Base-by-base conservation (phyloP, 345 rosid species). In the Salix brachista region DNA sequence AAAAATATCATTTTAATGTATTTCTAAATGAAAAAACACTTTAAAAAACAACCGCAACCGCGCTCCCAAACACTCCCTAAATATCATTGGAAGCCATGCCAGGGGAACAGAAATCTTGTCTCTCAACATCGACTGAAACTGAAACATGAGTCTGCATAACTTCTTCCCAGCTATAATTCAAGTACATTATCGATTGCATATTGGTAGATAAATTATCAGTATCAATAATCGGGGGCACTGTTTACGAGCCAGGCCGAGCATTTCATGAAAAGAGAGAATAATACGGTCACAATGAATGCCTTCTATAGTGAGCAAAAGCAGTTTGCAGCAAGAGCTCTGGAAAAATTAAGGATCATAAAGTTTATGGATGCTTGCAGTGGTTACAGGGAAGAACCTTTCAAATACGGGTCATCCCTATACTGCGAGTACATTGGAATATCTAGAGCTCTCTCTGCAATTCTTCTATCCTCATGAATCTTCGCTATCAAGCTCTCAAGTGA, bases 391-490 rank as follows among this genome's bases (percentile, higher is more conserved):
- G 79, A 75, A 12, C 77, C 69, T 78, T 79, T 82, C 67, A 93
- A 44, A 79, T 80, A 88, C 3, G 92, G 87, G 64, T 91, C 89
- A 8, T 85, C 85, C 80, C 81, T 88, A 78, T 78, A 86, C 65
- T 89, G 89, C 0, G 87, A 82, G 79, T 90, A 95, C 0, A 71
- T 16, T 2, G 96, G 96, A 81, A 89, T 92, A 80, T 90, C 94
- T 62, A 95, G 92, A 69, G 94, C 99, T 81, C 56, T 86, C 83
- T 93, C 97, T 2, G 98, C 91, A 0, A 87, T 80, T 62, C 77
- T 76, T 75, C 91, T 75, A 74, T 96, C 99, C 73, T 90, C 92
- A 8, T 89, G 90, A 81, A 93, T 96, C 91, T 87, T 93, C 8
- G 81, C 91, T 21, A 90, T 77, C 41, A 93, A 85, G 73, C 90